Evolutionary conservation across 2,329 filamentous ascomycete species (phyloP), one percentile per base, ranked within the genome.

Genomic region (Sphaerostilbella broomeana): DNA sequence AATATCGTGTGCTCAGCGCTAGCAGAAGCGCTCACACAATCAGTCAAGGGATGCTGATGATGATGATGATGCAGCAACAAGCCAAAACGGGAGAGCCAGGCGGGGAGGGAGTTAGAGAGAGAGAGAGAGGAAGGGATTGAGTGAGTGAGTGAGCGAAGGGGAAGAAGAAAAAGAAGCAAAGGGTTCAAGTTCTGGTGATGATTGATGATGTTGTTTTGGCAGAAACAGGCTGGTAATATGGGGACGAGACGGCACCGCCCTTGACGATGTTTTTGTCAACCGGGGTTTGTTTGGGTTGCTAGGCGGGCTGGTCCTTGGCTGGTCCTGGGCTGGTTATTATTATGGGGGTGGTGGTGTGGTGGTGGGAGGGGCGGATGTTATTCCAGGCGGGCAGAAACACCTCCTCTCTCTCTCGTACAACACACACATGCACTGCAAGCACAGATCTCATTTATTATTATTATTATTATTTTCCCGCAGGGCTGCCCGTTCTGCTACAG

Each of bases 231-330:
- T 30, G 32, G 28, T 36, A 29, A 35, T 34, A 25, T 35, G 44
- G 47, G 43, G n/a, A n/a, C n/a, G n/a, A n/a, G n/a, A n/a, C n/a
- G n/a, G n/a, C n/a, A n/a, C n/a, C n/a, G n/a, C n/a, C 33, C 49
- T 49, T 48, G 47, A 50, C 47, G 54, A 54, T 58, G 57, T 54
- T 59, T 56, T 59, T 56, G 54, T 58, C n/a, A 59, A 40, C 38
- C 27, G 31, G 38, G 38, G 31, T n/a, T n/a, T n/a, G n/a, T n/a
- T n/a, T 45, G 47, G 45, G 33, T 29, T 27, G 35, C 24, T 40
- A 35, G 25, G 44, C 42, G n/a, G n/a, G n/a, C n/a, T n/a, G n/a
- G n/a, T n/a, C n/a, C n/a, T n/a, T n/a, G n/a, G n/a, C n/a, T n/a
- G n/a, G n/a, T n/a, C n/a, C n/a, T n/a, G n/a, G n/a, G n/a, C n/a